Base-by-base conservation (phyloP, 108 stramenopile genomes). In the Schizochytrium sp. region DNA sequence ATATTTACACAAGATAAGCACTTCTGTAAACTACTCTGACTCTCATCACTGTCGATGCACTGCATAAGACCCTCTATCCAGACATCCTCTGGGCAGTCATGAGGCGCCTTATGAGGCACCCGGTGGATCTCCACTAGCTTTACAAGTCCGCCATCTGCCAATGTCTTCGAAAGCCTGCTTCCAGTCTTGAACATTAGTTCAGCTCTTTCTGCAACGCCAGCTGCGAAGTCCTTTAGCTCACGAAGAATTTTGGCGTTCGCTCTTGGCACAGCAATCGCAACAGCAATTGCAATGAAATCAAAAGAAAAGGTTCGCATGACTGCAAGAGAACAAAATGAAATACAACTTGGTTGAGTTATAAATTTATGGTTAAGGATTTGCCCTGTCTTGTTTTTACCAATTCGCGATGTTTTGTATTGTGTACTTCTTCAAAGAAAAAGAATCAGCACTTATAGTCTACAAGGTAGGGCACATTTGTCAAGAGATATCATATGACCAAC, bases 61-160 rank as follows among this genome's bases (percentile, higher is more conserved):
- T 44, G 42, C 64, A 69, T 69, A 38, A 69, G 44, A 15, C 64
- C 64, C 64, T 69, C 64, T 13, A 69, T 44, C 64, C 64, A 69
- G 64, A 8, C 28, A 3, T 69, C 64, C 42, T 44, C 64, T 7
- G 64, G 64, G 64, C 64, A 69, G 7, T 28, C 12, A 8, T 38
- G 44, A 7, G 64, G 64, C 10, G 64, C 64, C 5, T 0, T 7
- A 7, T 44, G 64, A 12, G 64, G 64, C 10, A 44, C 64, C 42
- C 64, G 64, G 64, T 69, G 64, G 28, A 69, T 15, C 28, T 69
- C 64, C 10, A 69, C 64, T 5, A 69, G 8, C 1, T 69, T 69
- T 0, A 10, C 5, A 44, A 69, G 64, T 38, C 64, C 64, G 64
- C 64, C 64, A 44, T 69, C 64, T 44, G 40, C 64, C 10, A 69